Evolutionary conservation across 2,329 filamentous ascomycete species (phyloP).

Genomic region (Cytospora mali): DNA sequence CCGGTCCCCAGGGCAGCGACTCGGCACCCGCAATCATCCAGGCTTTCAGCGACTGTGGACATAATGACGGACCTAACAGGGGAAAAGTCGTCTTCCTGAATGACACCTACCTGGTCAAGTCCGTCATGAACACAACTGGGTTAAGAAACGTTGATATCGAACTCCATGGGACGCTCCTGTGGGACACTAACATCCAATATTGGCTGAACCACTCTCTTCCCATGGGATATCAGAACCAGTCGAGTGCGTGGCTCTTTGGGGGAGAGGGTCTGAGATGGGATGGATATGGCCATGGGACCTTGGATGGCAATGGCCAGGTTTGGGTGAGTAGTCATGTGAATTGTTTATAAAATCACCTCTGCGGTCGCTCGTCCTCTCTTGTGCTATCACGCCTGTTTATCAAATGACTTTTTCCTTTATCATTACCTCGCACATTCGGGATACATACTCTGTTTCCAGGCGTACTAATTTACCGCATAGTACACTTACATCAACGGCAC

Average conservation of each 20-base stretch:
- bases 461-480: neutral
- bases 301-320: slow-evolving; percentile 37
- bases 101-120: slow-evolving; percentile 31
- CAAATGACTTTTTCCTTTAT: too few species aligned
- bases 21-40: slow-evolving; percentile 26
- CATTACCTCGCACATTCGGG: neutral
- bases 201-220: slow-evolving; percentile 44
- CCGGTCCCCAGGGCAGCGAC: slow-evolving; percentile 21
- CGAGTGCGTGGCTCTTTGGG: slow-evolving; percentile 45
- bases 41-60: slow-evolving; percentile 36
- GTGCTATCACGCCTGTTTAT: too few species aligned
- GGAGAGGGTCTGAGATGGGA: slow-evolving; percentile 45
- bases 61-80: slow-evolving; percentile 26
- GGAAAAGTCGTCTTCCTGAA: slow-evolving; percentile 35
- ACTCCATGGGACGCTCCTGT: slow-evolving; percentile 34
- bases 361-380: too few species aligned
- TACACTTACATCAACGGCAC: slow-evolving; percentile 34
- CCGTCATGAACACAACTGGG: slow-evolving; percentile 34
- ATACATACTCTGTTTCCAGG: neutral
- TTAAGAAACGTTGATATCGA: slow-evolving; percentile 35
- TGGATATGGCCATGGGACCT: slow-evolving; percentile 43
- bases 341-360: too few species aligned
- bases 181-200: slow-evolving; percentile 34
- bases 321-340: slow-evolving; percentile 28
- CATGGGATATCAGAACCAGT: slow-evolving; percentile 48